Evolutionary conservation across 305 asterid genomes (phyloP).

Genomic region (Fraxinus dipetala): DNA sequence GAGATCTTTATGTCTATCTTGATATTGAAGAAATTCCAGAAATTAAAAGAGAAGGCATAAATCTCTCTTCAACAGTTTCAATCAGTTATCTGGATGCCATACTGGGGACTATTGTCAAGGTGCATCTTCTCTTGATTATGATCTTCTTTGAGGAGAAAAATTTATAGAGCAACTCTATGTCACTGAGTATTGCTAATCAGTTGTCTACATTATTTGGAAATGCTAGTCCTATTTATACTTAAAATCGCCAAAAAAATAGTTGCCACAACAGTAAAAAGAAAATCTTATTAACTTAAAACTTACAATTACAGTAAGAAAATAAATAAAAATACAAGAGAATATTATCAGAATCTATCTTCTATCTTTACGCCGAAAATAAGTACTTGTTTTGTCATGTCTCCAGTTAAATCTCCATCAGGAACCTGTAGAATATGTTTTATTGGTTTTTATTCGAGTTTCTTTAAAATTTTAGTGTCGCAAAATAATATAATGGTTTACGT

Average conservation of each 20-base stretch:
- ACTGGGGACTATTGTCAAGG: conserved; percentile 75
- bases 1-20: conserved; percentile 96
- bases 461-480: neutral
- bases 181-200: neutral
- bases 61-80: conserved; percentile 73
- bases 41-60: conserved; percentile 96
- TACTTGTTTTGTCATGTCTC: neutral
- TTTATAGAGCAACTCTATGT: neutral
- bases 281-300: neutral
- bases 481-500: neutral
- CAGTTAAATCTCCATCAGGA: neutral
- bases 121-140: conserved; percentile 29
- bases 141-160: neutral
- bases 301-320: neutral
- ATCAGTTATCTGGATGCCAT: conserved; percentile 91
- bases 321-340: neutral
- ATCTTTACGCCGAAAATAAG: neutral
- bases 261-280: neutral
- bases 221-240: neutral
- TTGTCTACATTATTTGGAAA: neutral
- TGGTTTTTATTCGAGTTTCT: neutral
- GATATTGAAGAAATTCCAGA: conserved; percentile 88
- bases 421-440: neutral
- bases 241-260: neutral
- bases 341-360: neutral